Evolutionary conservation across 768 basidiomycete genomes (phyloP), one percentile per base, ranked within the genome.

Genomic region (Pleurotus djamor): DNA sequence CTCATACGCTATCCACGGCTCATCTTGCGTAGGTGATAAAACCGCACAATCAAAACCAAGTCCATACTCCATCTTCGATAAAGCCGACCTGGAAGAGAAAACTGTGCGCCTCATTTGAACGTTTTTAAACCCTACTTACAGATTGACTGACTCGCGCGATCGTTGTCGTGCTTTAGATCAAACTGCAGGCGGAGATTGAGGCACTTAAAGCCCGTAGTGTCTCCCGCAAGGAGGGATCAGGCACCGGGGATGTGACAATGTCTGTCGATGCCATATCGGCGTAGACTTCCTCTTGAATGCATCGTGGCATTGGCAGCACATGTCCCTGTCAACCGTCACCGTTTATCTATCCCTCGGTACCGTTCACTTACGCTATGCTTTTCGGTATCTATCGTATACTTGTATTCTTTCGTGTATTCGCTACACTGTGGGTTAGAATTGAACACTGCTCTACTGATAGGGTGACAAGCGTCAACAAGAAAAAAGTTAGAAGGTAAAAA

Each of bases 11-110:
- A 36, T 34, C 43, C 54, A 44, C 43, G 37, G 21, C 12, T 17
- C 38, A 16, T 36, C 21, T 55, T 7, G 38, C 44, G 54, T 49
- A 84, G 84, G 79, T 21, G 75, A 82, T 60, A 81, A 79, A 66
- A 69, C 77, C 16, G 62, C 72, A 14, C 69, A 75, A 1, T 67
- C 75, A 0, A 73, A 69, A 8, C 71, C 76, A 1, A 66, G 76
- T 1, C 79, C 88, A 4, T 89, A 83, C 64, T 83, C 85, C 4
- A 81, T 84, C 54, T 90, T 90, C 68, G 74, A 85, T 65, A 76
- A 80, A 62, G 60, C 73, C 7, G 84, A 88, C 4, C 65, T 91
- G 4, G 83, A 87, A 55, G 74, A 73, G 36, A 85, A 86, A 68
- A 70, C 77, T 58, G 89, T 85, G 59, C 38, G 84, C 76, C 14